phyloP scores from a whole-genome alignment of 139 green algal species.

The Picochlorum sp. region DNA sequence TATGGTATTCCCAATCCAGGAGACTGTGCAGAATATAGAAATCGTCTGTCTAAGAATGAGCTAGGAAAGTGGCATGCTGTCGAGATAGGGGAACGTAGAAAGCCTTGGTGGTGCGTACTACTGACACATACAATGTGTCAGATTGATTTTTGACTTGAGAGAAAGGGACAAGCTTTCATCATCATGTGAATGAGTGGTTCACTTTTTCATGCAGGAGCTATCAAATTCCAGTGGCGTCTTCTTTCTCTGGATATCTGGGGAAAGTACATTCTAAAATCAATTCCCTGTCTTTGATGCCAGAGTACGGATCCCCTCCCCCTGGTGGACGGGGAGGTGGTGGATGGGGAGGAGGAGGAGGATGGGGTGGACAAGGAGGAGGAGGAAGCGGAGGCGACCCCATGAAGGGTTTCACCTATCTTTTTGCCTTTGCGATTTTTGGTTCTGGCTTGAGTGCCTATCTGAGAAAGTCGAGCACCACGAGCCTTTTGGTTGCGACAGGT shows the following conservation, averaged over 20 bases:
- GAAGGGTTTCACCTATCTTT: slow-evolving; percentile 25
- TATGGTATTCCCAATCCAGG: not conserved
- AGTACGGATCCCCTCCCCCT: not conserved
- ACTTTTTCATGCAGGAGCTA: too few relatives aligned
- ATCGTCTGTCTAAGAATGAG: too few relatives aligned
- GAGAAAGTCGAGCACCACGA: slow-evolving; percentile 13
- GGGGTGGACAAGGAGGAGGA: slow-evolving; percentile 4
- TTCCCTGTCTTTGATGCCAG: slow-evolving; percentile 1
- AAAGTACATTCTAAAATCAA: slow-evolving; percentile 9
- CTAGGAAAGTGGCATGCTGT: not conserved
- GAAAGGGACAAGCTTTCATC: too few relatives aligned
- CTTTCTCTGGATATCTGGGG: slow-evolving; percentile 1
- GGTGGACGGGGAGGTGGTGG: slow-evolving; percentile 7
- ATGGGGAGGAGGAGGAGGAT: slow-evolving; percentile 1
- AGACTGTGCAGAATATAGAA: not conserved
- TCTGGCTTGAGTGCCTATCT: slow-evolving; percentile 19
- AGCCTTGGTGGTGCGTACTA: too few relatives aligned
- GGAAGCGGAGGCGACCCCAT: slow-evolving; percentile 16
- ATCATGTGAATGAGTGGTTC: too few relatives aligned
- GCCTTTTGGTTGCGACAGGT: slow-evolving; percentile 11
- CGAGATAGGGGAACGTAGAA: not conserved
- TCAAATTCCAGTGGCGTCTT: not conserved
- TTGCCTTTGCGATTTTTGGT: slow-evolving; percentile 8
- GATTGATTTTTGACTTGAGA: too few relatives aligned
- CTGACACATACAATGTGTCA: too few relatives aligned